Base-by-base conservation (phyloP, 345 rosid genomes). In the Citrus glauca region DNA sequence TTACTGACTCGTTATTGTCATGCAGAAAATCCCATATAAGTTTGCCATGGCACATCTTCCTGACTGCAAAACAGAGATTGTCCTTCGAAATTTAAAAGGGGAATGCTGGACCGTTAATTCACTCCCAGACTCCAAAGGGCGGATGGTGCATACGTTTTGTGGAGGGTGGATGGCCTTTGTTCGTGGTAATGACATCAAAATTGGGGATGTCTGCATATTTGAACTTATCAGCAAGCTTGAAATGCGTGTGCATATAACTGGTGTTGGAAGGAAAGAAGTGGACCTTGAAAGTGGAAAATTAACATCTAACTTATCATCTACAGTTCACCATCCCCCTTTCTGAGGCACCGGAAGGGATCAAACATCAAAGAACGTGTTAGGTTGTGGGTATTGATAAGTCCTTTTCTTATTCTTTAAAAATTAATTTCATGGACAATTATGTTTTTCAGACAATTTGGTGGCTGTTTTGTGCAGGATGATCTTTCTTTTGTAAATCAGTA, bases 141-240 rank as follows among this genome's bases (percentile, higher is more conserved):
- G 88, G 77, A 40, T 82, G 45, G 66, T 79, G 40, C 90, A 90
- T 71, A 87, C 90, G 30, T 87, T 84, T 62, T 90, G 92, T 69
- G 94, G 91, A 42, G 94, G 94, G 33, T 90, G 94, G 94, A 86
- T 86, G 84, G 88, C 92, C 28, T 90, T 90, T 81, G 90, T 87
- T 83, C 88, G 89, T 32, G 89, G 81, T 66, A 90, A 90, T 76
- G 85, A 73, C 78, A 64, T 88, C 35, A 82, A 87, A 59, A 82
- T 88, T 67, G 88, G 88, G 56, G 90, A 90, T 78, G 80, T 80
- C 79, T 88, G 90, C 84, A 85, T 89, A 59, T 90, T 90, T 83
- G 94, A 90, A 80, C 94, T 89, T 40, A 82, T 83, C 77, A 84
- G 81, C 75, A 77, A 74, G 62, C 76, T 38, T 70, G 91, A 90